Percentiles rank a stretch among this genome's conserved stretches.
These are phyloP conservation scores for Fusarium stilboides DNA, from an alignment of 2,329 filamentous ascomycete species.

Conservation along the genomic window DNA sequence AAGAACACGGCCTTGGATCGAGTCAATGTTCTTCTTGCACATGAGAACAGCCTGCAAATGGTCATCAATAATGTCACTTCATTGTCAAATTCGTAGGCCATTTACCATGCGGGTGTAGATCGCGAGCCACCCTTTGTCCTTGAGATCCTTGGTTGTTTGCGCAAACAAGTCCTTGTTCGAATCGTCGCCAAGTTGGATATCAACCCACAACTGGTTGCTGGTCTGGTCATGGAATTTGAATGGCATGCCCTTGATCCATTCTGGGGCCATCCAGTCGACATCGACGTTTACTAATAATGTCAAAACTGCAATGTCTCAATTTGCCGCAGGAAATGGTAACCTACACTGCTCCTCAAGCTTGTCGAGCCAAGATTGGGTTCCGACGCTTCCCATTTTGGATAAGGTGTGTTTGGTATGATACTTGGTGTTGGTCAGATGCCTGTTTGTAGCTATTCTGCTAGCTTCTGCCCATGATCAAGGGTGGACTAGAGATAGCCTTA, in stretches of 20 bases:
- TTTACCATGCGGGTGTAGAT: constrained; percentile 63
- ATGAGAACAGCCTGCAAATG: constrained; percentile 59
- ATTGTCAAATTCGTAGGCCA: too few relatives aligned
- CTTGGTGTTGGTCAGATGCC: background rate
- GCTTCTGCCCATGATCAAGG: background rate
- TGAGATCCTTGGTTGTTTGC: constrained; percentile 60
- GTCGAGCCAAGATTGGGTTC: constrained; percentile 58
- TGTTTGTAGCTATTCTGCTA: too few relatives aligned
- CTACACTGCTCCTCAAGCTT: constrained; percentile 60
- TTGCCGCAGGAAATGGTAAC: constrained; percentile 11
- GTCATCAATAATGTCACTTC: background rate
- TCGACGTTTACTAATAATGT: constrained; percentile 62
- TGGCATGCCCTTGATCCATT: constrained; percentile 62
- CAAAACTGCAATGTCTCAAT: accelerated
- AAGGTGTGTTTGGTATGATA: too few relatives aligned
- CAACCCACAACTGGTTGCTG: constrained; percentile 65
- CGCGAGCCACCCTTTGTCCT: constrained; percentile 62
- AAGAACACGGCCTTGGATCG: constrained; percentile 63
- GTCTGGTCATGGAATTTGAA: constrained; percentile 65
- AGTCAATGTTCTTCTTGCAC: constrained; percentile 63
- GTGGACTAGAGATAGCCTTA: background rate
- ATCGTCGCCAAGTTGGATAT: constrained; percentile 61
- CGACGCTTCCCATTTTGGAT: constrained; percentile 52
- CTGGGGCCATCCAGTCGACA: constrained; percentile 67
- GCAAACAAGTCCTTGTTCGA: constrained; percentile 61